phyloP scores from a whole-genome alignment of 2,329 filamentous ascomycete genomes.

The Zasmidium cellare region DNA sequence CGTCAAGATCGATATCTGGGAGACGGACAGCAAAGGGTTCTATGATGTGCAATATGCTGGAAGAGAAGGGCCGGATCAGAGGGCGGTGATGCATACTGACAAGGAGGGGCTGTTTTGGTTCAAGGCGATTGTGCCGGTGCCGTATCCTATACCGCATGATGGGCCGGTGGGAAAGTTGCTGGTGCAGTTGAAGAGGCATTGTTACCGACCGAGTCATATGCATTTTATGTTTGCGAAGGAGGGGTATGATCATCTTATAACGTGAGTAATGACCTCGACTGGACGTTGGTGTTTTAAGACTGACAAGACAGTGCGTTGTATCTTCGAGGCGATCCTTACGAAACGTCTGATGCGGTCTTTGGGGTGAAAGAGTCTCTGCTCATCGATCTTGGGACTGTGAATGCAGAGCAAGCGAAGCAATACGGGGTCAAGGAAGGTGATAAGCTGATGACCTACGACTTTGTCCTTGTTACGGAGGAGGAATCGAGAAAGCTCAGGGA shows the following conservation, averaged over 20 bases:
- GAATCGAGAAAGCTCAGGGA: slow-evolving; percentile 69
- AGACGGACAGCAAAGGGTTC: slow-evolving; percentile 75
- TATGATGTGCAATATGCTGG: slow-evolving; percentile 79
- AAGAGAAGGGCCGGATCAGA: slow-evolving; percentile 65
- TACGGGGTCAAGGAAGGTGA: slow-evolving; percentile 66
- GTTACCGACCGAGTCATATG: slow-evolving; percentile 75
- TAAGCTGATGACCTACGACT: slow-evolving; percentile 62
- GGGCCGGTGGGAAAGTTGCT: slow-evolving; percentile 78
- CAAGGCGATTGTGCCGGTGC: slow-evolving; percentile 78
- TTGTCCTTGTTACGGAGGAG: slow-evolving; percentile 71
- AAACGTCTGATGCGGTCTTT: slow-evolving; percentile 81
- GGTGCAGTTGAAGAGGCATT: slow-evolving; percentile 67
- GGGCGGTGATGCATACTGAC: slow-evolving; percentile 70
- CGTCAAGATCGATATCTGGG: slow-evolving; percentile 80
- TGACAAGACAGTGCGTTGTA: slow-evolving; percentile 67
- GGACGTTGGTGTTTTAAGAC: slow-evolving; percentile 13
- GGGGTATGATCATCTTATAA: slow-evolving; percentile 78
- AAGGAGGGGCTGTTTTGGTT: slow-evolving; percentile 79
- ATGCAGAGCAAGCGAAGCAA: slow-evolving; percentile 54
- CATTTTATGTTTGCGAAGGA: slow-evolving; percentile 87
- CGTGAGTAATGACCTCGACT: slow-evolving; percentile 56
- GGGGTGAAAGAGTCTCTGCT: slow-evolving; percentile 80
- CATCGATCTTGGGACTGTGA: slow-evolving; percentile 61
- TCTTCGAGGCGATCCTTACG: slow-evolving; percentile 74
- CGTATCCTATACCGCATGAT: slow-evolving; percentile 82